phyloP scores from a whole-genome alignment of 805 yeast genomes.

The Teunomyces atbi region DNA sequence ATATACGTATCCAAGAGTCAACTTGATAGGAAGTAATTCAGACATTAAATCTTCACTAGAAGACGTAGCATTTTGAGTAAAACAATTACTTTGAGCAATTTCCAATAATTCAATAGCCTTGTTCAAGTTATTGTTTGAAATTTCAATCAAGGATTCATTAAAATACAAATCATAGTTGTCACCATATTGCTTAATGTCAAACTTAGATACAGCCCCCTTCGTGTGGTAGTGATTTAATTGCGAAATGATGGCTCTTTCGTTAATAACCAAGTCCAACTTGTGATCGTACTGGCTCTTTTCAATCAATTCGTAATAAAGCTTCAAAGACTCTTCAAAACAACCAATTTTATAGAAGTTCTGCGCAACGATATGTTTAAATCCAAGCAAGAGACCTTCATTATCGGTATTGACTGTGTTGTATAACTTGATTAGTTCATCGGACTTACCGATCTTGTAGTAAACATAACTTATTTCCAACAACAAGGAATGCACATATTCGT shows the following conservation, averaged over 20 bases:
- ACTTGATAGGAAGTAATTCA: conserved; percentile 59
- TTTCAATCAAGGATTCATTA: conserved; percentile 54
- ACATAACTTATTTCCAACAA: conserved; percentile 57
- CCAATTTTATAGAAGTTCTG: conserved; percentile 55
- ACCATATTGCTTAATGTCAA: neutral
- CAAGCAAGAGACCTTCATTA: conserved; percentile 23
- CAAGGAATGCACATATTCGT: conserved; percentile 18
- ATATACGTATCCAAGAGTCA: conserved; percentile 59
- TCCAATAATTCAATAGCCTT: conserved; percentile 44
- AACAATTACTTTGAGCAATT: conserved; percentile 45
- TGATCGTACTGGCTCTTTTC: conserved; percentile 41
- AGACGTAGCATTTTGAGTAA: conserved; percentile 34
- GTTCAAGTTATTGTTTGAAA: conserved; percentile 39
- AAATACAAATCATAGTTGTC: conserved; percentile 53
- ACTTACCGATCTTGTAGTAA: conserved; percentile 54
- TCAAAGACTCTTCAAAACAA: conserved; percentile 39
- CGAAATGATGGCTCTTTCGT: conserved; percentile 67
- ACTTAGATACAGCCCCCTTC: conserved; percentile 1
- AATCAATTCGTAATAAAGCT: conserved; percentile 44
- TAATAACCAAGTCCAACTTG: conserved; percentile 52
- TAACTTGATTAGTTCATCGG: conserved; percentile 24
- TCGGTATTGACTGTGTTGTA: conserved; percentile 11
- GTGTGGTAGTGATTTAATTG: conserved; percentile 32
- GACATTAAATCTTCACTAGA: conserved; percentile 45
- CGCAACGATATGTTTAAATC: conserved; percentile 49